Evolutionary conservation across 2,329 filamentous ascomycete species (phyloP).

Genomic region (Cercospora sp.): DNA sequence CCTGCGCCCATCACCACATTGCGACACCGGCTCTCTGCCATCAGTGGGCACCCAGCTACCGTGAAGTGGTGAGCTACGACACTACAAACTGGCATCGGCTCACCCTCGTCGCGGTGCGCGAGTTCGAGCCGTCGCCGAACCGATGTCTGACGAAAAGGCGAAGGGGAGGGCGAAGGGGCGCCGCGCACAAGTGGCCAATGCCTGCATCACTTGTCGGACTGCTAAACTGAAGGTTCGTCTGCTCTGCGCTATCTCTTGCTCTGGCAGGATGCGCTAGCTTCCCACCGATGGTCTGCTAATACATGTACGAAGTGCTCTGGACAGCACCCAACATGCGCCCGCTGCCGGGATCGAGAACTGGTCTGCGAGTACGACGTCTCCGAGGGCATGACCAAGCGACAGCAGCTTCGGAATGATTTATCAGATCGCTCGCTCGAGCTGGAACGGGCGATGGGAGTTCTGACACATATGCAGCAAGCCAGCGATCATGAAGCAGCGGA

Average conservation of each 20-base stretch:
- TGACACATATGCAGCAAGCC: constrained; percentile 22
- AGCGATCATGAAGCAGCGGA: constrained; percentile 24
- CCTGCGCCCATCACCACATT: neutral
- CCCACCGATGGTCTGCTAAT: neutral
- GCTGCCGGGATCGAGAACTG: constrained; percentile 6
- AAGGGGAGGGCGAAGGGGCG: constrained; percentile 1
- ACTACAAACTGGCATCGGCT: neutral
- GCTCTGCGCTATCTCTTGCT: neutral
- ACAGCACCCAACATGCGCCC: constrained; percentile 21
- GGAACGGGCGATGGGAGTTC: constrained; percentile 13
- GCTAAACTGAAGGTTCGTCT: constrained; percentile 19
- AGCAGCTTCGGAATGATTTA: constrained; percentile 22
- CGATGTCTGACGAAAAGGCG: neutral
- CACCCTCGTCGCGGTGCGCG: neutral
- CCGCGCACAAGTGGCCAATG: constrained; percentile 17
- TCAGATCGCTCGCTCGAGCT: constrained; percentile 14
- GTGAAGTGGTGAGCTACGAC: neutral
- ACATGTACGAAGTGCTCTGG: constrained; percentile 17
- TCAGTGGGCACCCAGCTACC: neutral
- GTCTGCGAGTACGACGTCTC: constrained; percentile 27
- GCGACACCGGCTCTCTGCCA: neutral
- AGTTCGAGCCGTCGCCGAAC: neutral
- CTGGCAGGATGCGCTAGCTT: neutral
- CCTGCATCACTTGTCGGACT: constrained; percentile 13
- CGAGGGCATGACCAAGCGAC: constrained; percentile 27